These are phyloP conservation scores for Fusarium marasasianum DNA, from an alignment of 2,329 filamentous ascomycete genomes.

Conservation along the genomic window DNA sequence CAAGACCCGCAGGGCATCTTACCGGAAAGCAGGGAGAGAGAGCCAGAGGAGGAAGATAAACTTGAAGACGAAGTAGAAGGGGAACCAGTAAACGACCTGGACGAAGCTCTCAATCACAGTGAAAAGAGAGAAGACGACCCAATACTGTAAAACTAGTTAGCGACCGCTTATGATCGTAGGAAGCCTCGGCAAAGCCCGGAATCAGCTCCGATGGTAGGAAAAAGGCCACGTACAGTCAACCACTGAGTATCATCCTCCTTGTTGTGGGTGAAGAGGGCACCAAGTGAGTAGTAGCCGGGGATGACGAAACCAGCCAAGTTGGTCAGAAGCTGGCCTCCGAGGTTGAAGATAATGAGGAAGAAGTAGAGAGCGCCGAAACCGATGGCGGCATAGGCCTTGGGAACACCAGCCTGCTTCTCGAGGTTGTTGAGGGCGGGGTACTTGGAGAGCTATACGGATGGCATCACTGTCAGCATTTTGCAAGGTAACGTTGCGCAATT, in stretches of 20 bases:
- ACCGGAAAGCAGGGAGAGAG: slow-evolving; percentile 93
- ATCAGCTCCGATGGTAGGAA: neutral
- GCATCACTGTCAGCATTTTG: slow-evolving; percentile 39
- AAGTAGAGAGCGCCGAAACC: slow-evolving; percentile 83
- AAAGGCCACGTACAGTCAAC: slow-evolving; percentile 68
- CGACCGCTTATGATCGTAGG: slow-evolving; percentile 5
- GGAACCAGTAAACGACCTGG: slow-evolving; percentile 91
- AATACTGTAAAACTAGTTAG: slow-evolving; percentile 70
- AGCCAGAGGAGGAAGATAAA: slow-evolving; percentile 98
- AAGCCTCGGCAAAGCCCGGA: neutral
- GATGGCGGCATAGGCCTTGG: slow-evolving; percentile 86
- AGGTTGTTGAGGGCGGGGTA: slow-evolving; percentile 86
- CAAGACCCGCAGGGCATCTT: slow-evolving; percentile 52
- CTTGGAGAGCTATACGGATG: slow-evolving; percentile 75
- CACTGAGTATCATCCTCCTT: slow-evolving; percentile 86
- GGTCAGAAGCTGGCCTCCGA: slow-evolving; percentile 86
- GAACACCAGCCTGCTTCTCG: slow-evolving; percentile 83
- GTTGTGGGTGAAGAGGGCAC: slow-evolving; percentile 75
- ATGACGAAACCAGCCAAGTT: slow-evolving; percentile 87
- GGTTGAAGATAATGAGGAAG: slow-evolving; percentile 93
- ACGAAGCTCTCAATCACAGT: slow-evolving; percentile 85
- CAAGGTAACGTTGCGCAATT: slow-evolving; percentile 17
- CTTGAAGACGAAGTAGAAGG: slow-evolving; percentile 99
- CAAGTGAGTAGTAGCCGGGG: slow-evolving; percentile 84
- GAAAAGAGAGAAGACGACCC: slow-evolving; percentile 86